Conservation (phyloP, 2,329 filamentous ascomycete species). For the Calonectria pseudoreteaudii region DNA sequence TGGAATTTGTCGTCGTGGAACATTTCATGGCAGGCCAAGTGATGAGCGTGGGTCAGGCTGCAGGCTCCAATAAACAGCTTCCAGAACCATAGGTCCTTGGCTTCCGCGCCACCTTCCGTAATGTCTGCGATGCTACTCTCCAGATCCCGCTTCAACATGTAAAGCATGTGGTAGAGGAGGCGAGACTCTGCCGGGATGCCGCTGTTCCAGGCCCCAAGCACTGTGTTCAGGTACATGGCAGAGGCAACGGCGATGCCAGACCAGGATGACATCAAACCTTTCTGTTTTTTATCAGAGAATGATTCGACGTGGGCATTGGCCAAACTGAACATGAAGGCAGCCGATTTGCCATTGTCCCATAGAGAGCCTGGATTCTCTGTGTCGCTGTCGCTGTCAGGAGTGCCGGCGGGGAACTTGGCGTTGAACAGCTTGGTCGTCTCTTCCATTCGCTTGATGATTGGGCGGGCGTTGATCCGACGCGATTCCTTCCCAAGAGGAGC, state of each 20-base stretch:
- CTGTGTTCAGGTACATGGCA: not conserved
- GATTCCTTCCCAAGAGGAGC: not conserved
- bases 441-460: not conserved
- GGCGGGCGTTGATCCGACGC: not conserved
- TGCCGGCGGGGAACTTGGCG: not conserved
- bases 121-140: not conserved
- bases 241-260: not conserved
- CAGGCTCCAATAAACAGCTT: not conserved
- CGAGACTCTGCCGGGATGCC: not conserved
- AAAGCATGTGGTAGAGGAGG: not conserved
- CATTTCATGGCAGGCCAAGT: not conserved
- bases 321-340: not conserved
- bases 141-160: not conserved
- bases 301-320: not conserved
- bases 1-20: not conserved
- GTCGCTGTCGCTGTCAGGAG: not conserved
- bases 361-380: not conserved
- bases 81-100: not conserved
- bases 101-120: not conserved
- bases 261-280: not conserved
- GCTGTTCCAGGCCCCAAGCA: not conserved
- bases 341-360: not conserved
- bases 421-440: not conserved
- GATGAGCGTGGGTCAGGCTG: not conserved
- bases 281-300: not conserved